A percentile compares a stretch with the other conserved stretches of the same genome.
These are phyloP conservation scores for Xylariaceae sp. DNA, from an alignment of 2,329 filamentous ascomycete species.

Conservation along the genomic window DNA sequence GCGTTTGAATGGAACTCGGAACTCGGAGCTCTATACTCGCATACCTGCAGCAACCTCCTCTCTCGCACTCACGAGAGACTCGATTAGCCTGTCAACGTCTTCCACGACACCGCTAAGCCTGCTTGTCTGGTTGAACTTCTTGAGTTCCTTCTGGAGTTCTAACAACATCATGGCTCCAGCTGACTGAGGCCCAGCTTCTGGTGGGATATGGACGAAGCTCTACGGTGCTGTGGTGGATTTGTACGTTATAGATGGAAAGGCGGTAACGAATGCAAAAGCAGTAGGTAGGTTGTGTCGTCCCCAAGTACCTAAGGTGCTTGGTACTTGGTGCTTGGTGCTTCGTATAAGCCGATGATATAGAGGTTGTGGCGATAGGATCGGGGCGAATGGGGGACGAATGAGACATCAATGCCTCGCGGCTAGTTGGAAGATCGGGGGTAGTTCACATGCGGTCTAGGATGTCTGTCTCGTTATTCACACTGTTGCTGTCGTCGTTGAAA, in stretches of 20 bases:
- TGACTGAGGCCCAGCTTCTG: not conserved
- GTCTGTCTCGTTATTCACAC: not conserved
- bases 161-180: conserved; percentile 40
- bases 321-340: not conserved
- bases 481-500: not conserved
- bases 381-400: not conserved
- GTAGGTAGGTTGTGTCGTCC: not conserved
- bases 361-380: not conserved
- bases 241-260: not conserved
- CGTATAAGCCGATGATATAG: not conserved
- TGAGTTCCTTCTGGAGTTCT: conserved; percentile 65
- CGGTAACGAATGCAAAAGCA: not conserved
- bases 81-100: conserved; percentile 79
- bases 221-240: too few species aligned
- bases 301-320: not conserved
- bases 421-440: not conserved
- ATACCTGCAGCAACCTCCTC: conserved; percentile 68
- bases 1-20: not conserved
- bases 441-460: conserved; percentile 10
- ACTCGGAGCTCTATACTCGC: not conserved
- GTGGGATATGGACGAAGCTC: not conserved
- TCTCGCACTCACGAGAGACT: conserved; percentile 66
- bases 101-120: conserved; percentile 65
- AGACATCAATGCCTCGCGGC: conserved; percentile 12
- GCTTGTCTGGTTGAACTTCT: conserved; percentile 62